Percentiles rank a stretch among this genome's conserved stretches.
Evolutionary conservation across 1,284 basidiomycete species (phyloP).

Genomic region (Cerrena zonata): DNA sequence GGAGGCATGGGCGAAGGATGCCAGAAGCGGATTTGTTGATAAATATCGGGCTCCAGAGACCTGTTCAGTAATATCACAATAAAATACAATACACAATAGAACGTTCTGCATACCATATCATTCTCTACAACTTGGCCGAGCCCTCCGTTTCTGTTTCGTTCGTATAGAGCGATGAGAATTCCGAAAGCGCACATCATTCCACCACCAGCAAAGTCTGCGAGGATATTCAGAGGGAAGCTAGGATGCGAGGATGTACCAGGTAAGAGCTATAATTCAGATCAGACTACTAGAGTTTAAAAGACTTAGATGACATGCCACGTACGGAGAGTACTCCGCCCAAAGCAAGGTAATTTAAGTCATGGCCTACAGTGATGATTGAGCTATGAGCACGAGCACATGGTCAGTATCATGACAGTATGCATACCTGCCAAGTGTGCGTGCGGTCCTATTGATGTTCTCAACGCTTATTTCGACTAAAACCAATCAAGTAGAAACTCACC

Average conservation of each 20-base stretch:
- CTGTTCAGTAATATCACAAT: constrained; percentile 29
- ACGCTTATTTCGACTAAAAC: neutral
- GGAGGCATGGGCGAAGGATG: constrained; percentile 30
- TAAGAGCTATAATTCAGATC: constrained; percentile 47
- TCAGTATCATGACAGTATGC: neutral
- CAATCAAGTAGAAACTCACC: constrained; percentile 30
- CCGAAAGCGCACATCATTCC: constrained; percentile 70
- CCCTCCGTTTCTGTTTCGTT: constrained; percentile 51
- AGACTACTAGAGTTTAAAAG: neutral
- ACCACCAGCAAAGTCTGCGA: constrained; percentile 81
- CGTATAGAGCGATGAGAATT: constrained; percentile 70
- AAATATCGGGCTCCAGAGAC: constrained; percentile 77
- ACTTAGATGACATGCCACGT: too few species aligned
- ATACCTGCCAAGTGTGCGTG: neutral
- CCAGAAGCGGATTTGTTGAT: constrained; percentile 63
- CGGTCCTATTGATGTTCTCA: neutral
- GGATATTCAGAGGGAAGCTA: constrained; percentile 67
- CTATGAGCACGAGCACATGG: constrained; percentile 5
- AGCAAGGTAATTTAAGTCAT: constrained; percentile 85
- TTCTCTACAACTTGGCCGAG: constrained; percentile 71
- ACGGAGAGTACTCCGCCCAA: constrained; percentile 74
- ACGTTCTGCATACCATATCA: constrained; percentile 59
- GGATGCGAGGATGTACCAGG: constrained; percentile 62
- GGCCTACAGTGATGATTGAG: too few species aligned
- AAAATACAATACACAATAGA: neutral